Conservation (phyloP, 495 filamentous ascomycete species). For the Neurospora terricola region DNA sequence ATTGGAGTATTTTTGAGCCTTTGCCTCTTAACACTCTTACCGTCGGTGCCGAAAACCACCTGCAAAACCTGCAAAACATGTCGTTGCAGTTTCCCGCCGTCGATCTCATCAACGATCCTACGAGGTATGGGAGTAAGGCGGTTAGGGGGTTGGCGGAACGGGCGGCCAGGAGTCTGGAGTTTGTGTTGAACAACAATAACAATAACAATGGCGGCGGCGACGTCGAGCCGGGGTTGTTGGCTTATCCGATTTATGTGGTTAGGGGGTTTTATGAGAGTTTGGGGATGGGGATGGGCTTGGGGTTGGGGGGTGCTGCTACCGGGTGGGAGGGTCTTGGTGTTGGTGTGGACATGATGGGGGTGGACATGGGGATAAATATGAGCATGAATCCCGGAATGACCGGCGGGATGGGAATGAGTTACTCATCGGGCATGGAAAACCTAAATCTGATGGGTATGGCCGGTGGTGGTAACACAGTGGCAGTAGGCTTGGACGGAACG, state of each 20-base stretch:
- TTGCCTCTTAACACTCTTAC: constrained; percentile 8
- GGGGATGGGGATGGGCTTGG: background rate
- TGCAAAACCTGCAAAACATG: background rate
- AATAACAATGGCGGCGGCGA: background rate
- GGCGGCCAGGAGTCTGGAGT: constrained; percentile 31
- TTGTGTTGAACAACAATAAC: constrained; percentile 1
- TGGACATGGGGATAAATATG: background rate
- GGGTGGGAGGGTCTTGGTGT: background rate
- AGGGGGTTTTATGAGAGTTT: constrained; percentile 20
- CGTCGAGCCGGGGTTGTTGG: constrained; percentile 32
- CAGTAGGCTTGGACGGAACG: no score
- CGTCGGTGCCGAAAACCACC: background rate
- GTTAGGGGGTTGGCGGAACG: constrained; percentile 23
- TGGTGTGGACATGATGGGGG: background rate
- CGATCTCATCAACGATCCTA: background rate
- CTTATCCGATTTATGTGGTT: constrained; percentile 23
- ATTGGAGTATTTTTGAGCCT: constrained; percentile 26
- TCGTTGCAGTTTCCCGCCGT: background rate
- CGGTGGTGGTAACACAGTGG: no score
- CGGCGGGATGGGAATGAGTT: background rate
- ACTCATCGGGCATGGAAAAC: background rate
- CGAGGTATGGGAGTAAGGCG: constrained; percentile 13
- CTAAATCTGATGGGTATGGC: background rate
- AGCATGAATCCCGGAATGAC: background rate
- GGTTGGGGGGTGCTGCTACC: background rate